A percentile compares a stretch with the other conserved stretches of the same genome.
Conservation (phyloP, 148 eudicot genomes). For the Rhododendron griersonianum region DNA sequence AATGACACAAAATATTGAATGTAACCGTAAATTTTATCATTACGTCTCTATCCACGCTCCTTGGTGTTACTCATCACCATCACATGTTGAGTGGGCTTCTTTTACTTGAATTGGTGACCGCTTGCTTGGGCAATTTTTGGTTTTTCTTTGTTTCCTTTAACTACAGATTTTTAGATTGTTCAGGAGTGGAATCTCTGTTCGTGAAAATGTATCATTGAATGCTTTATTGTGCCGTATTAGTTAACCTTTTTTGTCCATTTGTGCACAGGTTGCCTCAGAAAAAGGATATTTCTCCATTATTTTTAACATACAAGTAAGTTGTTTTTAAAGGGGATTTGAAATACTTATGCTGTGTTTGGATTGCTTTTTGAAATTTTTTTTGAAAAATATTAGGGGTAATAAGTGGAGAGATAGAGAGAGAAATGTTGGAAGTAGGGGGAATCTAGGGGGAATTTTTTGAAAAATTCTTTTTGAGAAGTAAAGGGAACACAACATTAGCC, state of each 20-base stretch:
- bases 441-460: too few species aligned
- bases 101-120: not conserved
- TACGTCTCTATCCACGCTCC: not conserved
- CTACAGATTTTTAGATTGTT: not conserved
- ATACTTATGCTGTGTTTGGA: too few species aligned
- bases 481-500: too few species aligned
- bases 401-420: too few species aligned
- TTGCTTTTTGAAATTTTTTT: too few species aligned
- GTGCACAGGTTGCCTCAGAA: conserved; percentile 76
- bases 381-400: too few species aligned
- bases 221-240: not conserved
- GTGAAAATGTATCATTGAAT: not conserved
- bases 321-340: conserved; percentile 11
- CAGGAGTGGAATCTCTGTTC: not conserved
- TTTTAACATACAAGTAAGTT: conserved; percentile 90
- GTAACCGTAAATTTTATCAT: not conserved
- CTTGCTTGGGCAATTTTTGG: not conserved
- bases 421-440: too few species aligned
- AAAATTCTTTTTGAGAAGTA: too few species aligned
- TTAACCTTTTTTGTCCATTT: conserved; percentile 5
- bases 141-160: not conserved
- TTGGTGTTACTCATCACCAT: not conserved
- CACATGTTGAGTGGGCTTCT: not conserved
- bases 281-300: conserved; percentile 80
- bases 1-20: not conserved